These are phyloP conservation scores for Aquilaria agallochum DNA, from an alignment of 441 rosid species.

Conservation along the genomic window DNA sequence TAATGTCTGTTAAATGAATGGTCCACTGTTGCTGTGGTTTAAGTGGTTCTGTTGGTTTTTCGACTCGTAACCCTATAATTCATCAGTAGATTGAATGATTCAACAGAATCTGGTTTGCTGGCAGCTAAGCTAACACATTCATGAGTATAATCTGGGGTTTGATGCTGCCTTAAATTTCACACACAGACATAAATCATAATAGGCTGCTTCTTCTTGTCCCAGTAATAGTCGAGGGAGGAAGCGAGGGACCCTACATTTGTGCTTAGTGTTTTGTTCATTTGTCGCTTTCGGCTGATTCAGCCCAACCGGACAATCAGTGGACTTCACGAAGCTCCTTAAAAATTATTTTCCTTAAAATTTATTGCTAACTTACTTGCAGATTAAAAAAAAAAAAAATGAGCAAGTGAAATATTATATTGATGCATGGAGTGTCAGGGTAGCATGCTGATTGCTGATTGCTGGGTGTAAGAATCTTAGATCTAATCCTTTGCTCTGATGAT, in stretches of 20 bases:
- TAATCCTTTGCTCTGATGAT: too few species aligned
- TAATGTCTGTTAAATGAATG: conserved; percentile 21
- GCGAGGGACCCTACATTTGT: conserved; percentile 17
- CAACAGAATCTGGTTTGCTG: conserved; percentile 12
- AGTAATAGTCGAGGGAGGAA: conserved; percentile 18
- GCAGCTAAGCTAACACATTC: conserved; percentile 7
- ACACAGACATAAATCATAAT: background rate
- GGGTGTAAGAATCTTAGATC: too few species aligned
- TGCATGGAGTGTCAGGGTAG: too few species aligned
- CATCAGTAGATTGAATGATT: conserved; percentile 19
- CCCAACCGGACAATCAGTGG: too few species aligned
- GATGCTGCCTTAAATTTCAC: conserved; percentile 15
- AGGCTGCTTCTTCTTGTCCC: conserved; percentile 3
- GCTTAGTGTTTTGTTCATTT: conserved; percentile 16
- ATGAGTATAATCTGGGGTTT: conserved; percentile 13
- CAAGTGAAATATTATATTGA: too few species aligned
- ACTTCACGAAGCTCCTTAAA: too few species aligned
- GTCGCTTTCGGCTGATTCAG: conserved; percentile 14
- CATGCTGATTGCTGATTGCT: too few species aligned
- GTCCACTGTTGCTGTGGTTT: conserved; percentile 22
- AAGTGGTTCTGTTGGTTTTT: conserved; percentile 12
- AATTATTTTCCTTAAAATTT: too few species aligned
- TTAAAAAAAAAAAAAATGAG: too few species aligned
- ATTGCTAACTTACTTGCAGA: too few species aligned
- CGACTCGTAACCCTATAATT: conserved; percentile 5